Conservation (phyloP, 2,329 filamentous ascomycete genomes). For the Aaosphaeria pasadenensis region DNA sequence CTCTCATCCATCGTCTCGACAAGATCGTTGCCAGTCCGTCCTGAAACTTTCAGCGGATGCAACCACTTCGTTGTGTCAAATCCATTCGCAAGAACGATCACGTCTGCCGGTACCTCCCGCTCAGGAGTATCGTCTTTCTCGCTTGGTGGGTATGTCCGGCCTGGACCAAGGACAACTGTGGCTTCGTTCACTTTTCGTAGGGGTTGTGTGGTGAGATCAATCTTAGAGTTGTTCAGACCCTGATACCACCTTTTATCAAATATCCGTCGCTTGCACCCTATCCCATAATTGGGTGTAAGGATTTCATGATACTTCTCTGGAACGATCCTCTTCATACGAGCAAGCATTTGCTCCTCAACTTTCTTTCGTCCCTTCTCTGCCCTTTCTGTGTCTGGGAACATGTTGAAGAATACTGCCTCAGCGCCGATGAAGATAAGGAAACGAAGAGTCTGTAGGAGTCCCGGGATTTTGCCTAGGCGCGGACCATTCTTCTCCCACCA, state of each 20-base stretch:
- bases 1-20: conserved; percentile 56
- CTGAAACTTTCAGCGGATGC: conserved; percentile 52
- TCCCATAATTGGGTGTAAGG: conserved; percentile 59
- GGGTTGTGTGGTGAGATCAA: conserved; percentile 53
- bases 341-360: conserved; percentile 44
- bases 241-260: conserved; percentile 57
- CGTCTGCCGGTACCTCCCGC: conserved; percentile 53
- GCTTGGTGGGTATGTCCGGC: conserved; percentile 43
- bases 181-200: conserved; percentile 48
- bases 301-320: conserved; percentile 61
- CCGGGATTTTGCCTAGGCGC: conserved; percentile 48
- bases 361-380: conserved; percentile 38
- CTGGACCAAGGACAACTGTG: conserved; percentile 52
- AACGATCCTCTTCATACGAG: conserved; percentile 47
- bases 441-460: conserved; percentile 46
- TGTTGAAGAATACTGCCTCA: conserved; percentile 45
- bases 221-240: conserved; percentile 51
- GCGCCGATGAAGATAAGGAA: conserved; percentile 44
- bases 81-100: conserved; percentile 61
- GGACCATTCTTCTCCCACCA: conserved; percentile 49
- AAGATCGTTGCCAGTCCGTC: conserved; percentile 49
- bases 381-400: conserved; percentile 43
- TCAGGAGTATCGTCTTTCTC: conserved; percentile 33
- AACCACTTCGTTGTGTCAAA: conserved; percentile 57
- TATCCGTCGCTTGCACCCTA: conserved; percentile 64